These are phyloP conservation scores for Magnaporthales sp. DNA, from an alignment of 2,329 filamentous ascomycete genomes.

Conservation along the genomic window DNA sequence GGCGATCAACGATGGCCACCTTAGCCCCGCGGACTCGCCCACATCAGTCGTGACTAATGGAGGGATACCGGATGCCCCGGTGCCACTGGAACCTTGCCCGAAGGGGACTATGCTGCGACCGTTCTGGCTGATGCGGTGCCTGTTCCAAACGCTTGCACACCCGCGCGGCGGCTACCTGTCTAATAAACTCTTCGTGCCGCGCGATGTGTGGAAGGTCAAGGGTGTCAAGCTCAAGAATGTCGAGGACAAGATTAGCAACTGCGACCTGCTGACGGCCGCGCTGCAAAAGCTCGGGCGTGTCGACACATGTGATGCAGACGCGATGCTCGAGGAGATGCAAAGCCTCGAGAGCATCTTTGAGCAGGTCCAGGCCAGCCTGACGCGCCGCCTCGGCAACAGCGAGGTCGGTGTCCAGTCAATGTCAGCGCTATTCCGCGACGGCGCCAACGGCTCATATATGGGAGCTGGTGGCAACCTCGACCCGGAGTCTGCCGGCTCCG, in stretches of 20 bases:
- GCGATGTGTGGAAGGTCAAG: constrained; percentile 89
- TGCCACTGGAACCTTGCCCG: constrained; percentile 83
- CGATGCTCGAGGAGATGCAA: constrained; percentile 91
- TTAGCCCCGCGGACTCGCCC: constrained; percentile 47
- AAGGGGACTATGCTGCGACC: constrained; percentile 83
- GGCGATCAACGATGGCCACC: constrained; percentile 59
- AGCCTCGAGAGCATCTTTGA: constrained; percentile 77
- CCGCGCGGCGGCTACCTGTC: constrained; percentile 88
- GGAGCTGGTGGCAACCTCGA: constrained; percentile 32
- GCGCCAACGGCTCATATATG: constrained; percentile 21
- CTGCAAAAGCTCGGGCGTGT: constrained; percentile 75
- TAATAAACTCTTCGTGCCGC: constrained; percentile 82
- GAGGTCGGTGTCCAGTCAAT: constrained; percentile 81
- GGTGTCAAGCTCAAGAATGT: constrained; percentile 85
- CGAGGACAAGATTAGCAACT: constrained; percentile 90
- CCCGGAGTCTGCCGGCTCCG: constrained; percentile 17
- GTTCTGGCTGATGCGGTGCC: constrained; percentile 93
- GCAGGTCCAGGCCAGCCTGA: constrained; percentile 66
- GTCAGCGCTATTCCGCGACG: constrained; percentile 64
- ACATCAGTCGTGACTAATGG: constrained; percentile 32
- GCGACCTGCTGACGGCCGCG: constrained; percentile 83
- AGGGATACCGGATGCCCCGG: constrained; percentile 53
- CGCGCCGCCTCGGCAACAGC: constrained; percentile 72
- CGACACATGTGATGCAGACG: constrained; percentile 84
- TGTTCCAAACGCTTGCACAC: constrained; percentile 88